phyloP scores from a whole-genome alignment of 2,329 filamentous ascomycete species.

The Penicillium sp. region DNA sequence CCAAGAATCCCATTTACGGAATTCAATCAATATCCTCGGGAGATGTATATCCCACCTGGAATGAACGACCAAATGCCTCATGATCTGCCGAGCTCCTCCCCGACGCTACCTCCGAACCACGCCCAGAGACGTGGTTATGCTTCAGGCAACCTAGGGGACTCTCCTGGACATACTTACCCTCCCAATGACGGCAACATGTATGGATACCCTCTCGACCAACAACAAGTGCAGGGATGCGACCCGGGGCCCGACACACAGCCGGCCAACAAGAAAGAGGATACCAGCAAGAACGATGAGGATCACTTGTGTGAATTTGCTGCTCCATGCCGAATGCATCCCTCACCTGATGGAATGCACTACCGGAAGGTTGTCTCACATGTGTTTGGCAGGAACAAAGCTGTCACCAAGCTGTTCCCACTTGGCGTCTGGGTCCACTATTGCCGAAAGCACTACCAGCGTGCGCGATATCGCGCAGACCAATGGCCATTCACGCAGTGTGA shows the following conservation, averaged over 20 bases:
- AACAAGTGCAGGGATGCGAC: neutral
- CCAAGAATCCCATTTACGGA: neutral
- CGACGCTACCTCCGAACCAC: neutral
- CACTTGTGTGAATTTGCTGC: conserved; percentile 11
- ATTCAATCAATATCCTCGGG: neutral
- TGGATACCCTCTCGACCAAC: neutral
- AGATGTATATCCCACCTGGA: neutral
- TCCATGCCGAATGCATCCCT: conserved; percentile 14
- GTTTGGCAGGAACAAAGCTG: conserved; percentile 73
- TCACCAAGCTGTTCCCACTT: conserved; percentile 61
- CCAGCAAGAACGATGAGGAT: neutral
- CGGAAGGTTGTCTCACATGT: conserved; percentile 73
- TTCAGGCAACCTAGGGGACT: neutral
- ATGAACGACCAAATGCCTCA: neutral
- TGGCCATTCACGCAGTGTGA: conserved; percentile 55
- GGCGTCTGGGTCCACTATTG: conserved; percentile 68
- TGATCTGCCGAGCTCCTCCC: neutral
- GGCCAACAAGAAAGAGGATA: neutral
- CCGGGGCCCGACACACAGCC: no score
- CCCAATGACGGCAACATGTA: neutral
- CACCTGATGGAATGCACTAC: conserved; percentile 39
- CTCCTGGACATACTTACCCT: neutral
- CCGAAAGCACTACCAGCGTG: conserved; percentile 73
- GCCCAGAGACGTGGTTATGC: neutral
- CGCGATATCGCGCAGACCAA: conserved; percentile 55